Conservation (phyloP, 2,329 filamentous ascomycete species). For the Fusarium brevicatenulatum region DNA sequence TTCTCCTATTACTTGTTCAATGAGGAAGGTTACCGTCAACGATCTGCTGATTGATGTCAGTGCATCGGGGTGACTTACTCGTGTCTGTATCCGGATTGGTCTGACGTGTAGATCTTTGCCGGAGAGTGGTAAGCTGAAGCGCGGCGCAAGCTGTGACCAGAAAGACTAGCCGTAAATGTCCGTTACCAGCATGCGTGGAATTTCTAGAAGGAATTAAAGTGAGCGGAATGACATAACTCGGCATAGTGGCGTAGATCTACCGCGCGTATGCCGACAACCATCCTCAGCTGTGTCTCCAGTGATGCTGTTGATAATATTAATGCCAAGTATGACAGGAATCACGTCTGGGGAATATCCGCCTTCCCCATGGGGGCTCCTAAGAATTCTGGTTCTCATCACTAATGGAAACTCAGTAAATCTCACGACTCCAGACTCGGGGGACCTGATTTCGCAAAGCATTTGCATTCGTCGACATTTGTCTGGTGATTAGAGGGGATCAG, state of each 20-base stretch:
- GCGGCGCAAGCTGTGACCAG: neutral
- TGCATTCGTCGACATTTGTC: constrained; percentile 1
- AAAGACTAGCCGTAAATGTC: neutral
- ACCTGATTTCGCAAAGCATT: neutral
- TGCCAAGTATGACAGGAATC: neutral
- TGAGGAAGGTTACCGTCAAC: neutral
- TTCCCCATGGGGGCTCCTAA: constrained; percentile 21
- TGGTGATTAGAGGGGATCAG: constrained; percentile 23
- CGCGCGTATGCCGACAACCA: neutral
- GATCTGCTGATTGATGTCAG: constrained; percentile 2
- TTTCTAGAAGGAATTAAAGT: constrained; percentile 19
- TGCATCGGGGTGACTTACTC: constrained; percentile 11
- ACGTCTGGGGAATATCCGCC: constrained; percentile 18
- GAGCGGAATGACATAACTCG: neutral
- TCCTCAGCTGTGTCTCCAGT: accelerated
- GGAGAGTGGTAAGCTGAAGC: neutral
- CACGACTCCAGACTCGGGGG: neutral
- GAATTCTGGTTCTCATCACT: constrained; percentile 22
- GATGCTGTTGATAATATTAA: no score
- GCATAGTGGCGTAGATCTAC: constrained; percentile 4
- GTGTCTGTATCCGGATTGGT: neutral
- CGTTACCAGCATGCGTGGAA: neutral
- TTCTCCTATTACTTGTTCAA: neutral
- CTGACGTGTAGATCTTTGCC: constrained; percentile 17
- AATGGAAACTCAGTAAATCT: constrained; percentile 4